Base-by-base conservation (phyloP, 2,329 filamentous ascomycete genomes). In the Paraconiothyrium brasiliense region DNA sequence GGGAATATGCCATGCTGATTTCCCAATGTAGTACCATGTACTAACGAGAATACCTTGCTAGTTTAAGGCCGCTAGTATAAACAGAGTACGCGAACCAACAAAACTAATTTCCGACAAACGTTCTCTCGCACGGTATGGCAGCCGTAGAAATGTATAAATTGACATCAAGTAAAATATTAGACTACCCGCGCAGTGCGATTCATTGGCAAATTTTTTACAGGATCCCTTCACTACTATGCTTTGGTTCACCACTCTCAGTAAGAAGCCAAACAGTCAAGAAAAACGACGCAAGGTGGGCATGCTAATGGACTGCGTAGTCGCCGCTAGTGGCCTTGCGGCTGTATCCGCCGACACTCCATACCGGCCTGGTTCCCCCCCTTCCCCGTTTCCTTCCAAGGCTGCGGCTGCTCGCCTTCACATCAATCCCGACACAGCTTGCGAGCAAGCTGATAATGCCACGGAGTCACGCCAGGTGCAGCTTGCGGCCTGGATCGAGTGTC, bases 401-500 rank as follows among this genome's bases (percentile, higher is more conserved):
- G 47, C 39, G 9, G 49, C 46, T 6, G 59, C 59, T 20, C 59
- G 59, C n/a, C 5, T 61, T 5, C 49, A 57, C 13, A 57, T 61
- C n/a, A 34, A 57, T 16, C 27, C 59, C 34, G 47, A 57, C 32
- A 54, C 47, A 2, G 54, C 59, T n/a, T 61, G 54, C 16, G 22
- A 37, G 14, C 20, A 7, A 6, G 59, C 54, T 8, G 48, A 61
- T 1, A 24, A 61, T 20, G 27, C 14, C 22, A 54, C 20, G 14
- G 41, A 41, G 20, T 32, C 59, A 10, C 54, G 54, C 13, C 37
- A 61, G 22, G 32, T 57, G 2, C 54, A 61, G 35, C 48, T 61
- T 4, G 59, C 59, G 5, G 54, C 59, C 7, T 61, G 59, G 59
- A 48, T 61, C 6, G 59, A 57, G 22, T 61, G 59, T 32, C 46